These are phyloP conservation scores for Agaricus blazei DNA, from an alignment of 768 basidiomycete genomes.

Conservation along the genomic window DNA sequence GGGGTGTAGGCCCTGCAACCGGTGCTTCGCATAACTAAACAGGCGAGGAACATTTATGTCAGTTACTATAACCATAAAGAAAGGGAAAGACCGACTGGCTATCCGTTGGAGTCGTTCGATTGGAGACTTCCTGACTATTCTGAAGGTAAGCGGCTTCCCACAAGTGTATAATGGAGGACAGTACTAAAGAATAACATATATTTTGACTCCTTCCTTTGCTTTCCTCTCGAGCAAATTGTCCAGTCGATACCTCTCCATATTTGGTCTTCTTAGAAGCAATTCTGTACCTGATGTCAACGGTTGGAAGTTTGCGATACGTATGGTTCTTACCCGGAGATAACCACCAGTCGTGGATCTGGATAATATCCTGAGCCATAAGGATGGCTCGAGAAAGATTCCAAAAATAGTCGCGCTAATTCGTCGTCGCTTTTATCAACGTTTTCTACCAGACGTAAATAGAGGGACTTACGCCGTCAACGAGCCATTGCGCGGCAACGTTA, in stretches of 20 bases:
- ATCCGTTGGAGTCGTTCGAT: conserved; percentile 88
- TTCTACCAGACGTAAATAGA: conserved; percentile 1
- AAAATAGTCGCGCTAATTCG: conserved; percentile 86
- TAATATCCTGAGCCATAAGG: conserved; percentile 77
- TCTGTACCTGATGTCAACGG: conserved; percentile 35
- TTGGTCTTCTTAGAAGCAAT: conserved; percentile 79
- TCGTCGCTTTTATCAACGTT: conserved; percentile 1
- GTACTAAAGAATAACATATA: conserved; percentile 94
- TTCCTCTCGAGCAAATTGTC: conserved; percentile 85
- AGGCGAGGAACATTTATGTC: background rate
- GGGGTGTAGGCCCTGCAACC: conserved; percentile 70
- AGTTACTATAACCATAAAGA: too few relatives aligned
- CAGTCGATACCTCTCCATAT: conserved; percentile 79
- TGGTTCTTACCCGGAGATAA: conserved; percentile 67
- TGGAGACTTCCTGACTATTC: conserved; percentile 88
- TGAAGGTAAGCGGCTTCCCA: conserved; percentile 7
- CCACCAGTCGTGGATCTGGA: conserved; percentile 99
- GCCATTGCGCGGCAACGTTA: conserved; percentile 96
- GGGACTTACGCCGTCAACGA: conserved; percentile 85
- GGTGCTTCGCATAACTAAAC: conserved; percentile 78
- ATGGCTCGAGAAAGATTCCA: conserved; percentile 96
- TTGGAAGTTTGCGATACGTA: background rate
- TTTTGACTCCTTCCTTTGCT: conserved; percentile 93
- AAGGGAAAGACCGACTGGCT: conserved; percentile 60
- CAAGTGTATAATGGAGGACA: background rate